These are phyloP conservation scores for Aspergillus wentii DNA, from an alignment of 495 filamentous ascomycete species.

Conservation along the genomic window DNA sequence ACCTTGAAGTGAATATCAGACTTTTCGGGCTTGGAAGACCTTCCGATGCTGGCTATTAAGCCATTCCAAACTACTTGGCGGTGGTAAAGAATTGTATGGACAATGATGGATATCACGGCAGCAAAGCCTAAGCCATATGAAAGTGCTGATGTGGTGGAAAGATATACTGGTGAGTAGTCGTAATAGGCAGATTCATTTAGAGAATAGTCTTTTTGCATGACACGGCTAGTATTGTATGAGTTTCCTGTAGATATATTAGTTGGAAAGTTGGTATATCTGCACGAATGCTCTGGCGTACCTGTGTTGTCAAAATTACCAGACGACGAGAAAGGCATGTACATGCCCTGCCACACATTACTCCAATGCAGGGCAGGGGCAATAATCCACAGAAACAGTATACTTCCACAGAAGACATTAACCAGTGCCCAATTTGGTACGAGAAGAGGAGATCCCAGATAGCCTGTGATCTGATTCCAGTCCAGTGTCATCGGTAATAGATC, in stretches of 20 bases:
- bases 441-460: slow-evolving; percentile 48
- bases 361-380: slow-evolving; percentile 43
- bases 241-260: neutral
- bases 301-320: slow-evolving; percentile 56
- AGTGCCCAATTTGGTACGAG: slow-evolving; percentile 53
- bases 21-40: slow-evolving; percentile 10
- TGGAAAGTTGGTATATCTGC: neutral
- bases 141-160: slow-evolving; percentile 56
- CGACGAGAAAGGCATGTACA: slow-evolving; percentile 52
- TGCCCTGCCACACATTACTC: slow-evolving; percentile 46
- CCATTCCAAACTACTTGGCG: slow-evolving; percentile 23
- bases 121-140: slow-evolving; percentile 57
- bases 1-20: slow-evolving; percentile 25
- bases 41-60: neutral
- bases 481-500: slow-evolving; percentile 54
- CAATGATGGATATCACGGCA: slow-evolving; percentile 48
- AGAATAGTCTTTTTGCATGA: slow-evolving; percentile 44
- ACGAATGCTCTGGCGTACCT: slow-evolving; percentile 14
- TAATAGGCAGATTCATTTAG: slow-evolving; percentile 49
- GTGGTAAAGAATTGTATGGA: slow-evolving; percentile 47
- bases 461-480: slow-evolving; percentile 56
- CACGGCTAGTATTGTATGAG: slow-evolving; percentile 45
- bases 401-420: slow-evolving; percentile 51
- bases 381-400: slow-evolving; percentile 47
- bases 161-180: slow-evolving; percentile 53